These are phyloP conservation scores for Yamadazyma friedrichii DNA, from an alignment of 1,139 yeast species.

Conservation along the genomic window DNA sequence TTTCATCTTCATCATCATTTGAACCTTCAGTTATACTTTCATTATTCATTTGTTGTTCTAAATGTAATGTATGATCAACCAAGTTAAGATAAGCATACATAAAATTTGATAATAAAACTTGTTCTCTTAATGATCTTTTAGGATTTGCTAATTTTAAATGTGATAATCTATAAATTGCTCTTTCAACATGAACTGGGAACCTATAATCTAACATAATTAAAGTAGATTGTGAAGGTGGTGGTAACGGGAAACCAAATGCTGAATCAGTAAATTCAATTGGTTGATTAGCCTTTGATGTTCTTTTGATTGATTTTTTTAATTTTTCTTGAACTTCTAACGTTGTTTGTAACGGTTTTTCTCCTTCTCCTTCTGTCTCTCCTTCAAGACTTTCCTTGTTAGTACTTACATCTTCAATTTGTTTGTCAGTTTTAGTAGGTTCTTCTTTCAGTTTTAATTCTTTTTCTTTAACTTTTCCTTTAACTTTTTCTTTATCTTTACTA, in stretches of 20 bases:
- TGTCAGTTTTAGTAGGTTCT: not conserved
- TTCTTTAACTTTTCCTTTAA: constrained; percentile 6
- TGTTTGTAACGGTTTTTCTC: constrained; percentile 26
- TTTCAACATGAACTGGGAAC: constrained; percentile 90
- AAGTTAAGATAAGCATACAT: constrained; percentile 95
- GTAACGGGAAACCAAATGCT: constrained; percentile 83
- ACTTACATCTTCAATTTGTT: constrained; percentile 1
- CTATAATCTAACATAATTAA: constrained; percentile 78
- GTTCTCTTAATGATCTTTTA: constrained; percentile 85
- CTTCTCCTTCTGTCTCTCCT: constrained; percentile 3
- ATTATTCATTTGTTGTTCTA: constrained; percentile 52
- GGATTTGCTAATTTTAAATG: constrained; percentile 94
- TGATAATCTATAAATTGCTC: constrained; percentile 90
- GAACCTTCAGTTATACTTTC: constrained; percentile 15
- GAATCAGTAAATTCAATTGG: constrained; percentile 78
- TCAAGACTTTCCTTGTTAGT: not conserved
- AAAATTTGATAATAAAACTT: constrained; percentile 87
- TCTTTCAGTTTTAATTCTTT: constrained; percentile 1
- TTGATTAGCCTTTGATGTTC: constrained; percentile 55
- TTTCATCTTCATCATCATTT: constrained; percentile 7
- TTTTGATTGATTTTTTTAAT: constrained; percentile 41
- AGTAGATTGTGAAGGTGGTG: constrained; percentile 74
- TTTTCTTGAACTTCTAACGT: constrained; percentile 48
- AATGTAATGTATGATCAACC: constrained; percentile 82
- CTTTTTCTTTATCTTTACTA: not conserved